phyloP scores from a whole-genome alignment of 2,329 filamentous ascomycete genomes.

The Mycosphaerella sp. region DNA sequence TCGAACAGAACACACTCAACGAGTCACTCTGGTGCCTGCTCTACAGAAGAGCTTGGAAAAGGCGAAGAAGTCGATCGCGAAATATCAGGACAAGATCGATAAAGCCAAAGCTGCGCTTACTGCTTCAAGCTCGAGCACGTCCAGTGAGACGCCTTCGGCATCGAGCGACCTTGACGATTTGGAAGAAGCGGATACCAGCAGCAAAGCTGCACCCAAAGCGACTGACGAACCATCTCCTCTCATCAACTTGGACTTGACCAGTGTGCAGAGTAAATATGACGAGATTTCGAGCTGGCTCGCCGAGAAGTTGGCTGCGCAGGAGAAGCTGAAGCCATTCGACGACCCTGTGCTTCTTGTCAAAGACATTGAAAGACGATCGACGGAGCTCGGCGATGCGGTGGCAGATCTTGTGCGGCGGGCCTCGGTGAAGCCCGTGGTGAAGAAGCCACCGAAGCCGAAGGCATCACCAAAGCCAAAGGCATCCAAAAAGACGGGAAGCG shows the following conservation, averaged over 20 bases:
- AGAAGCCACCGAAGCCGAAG: conserved; percentile 18
- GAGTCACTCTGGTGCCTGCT: conserved; percentile 61
- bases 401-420: conserved; percentile 60
- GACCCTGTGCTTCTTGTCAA: conserved; percentile 68
- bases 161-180: conserved; percentile 60
- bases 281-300: conserved; percentile 67
- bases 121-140: conserved; percentile 35
- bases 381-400: conserved; percentile 63
- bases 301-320: conserved; percentile 63
- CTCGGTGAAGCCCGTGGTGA: conserved; percentile 9
- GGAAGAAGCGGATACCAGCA: conserved; percentile 57
- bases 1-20: conserved; percentile 62
- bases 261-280: conserved; percentile 56
- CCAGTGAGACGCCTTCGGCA: conserved; percentile 9
- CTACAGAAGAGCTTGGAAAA: conserved; percentile 66
- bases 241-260: conserved; percentile 62
- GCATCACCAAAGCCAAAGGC: conserved; percentile 20
- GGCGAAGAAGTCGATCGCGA: conserved; percentile 62
- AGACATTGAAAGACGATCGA: conserved; percentile 63
- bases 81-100: conserved; percentile 66
- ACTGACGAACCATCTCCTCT: conserved; percentile 54
- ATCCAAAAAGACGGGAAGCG: conserved; percentile 16
- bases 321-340: conserved; percentile 60
- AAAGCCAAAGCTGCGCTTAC: conserved; percentile 44
- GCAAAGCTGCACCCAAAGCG: conserved; percentile 37